Conservation (phyloP, 2,329 filamentous ascomycete genomes). For the Acrocalymma vagum region DNA sequence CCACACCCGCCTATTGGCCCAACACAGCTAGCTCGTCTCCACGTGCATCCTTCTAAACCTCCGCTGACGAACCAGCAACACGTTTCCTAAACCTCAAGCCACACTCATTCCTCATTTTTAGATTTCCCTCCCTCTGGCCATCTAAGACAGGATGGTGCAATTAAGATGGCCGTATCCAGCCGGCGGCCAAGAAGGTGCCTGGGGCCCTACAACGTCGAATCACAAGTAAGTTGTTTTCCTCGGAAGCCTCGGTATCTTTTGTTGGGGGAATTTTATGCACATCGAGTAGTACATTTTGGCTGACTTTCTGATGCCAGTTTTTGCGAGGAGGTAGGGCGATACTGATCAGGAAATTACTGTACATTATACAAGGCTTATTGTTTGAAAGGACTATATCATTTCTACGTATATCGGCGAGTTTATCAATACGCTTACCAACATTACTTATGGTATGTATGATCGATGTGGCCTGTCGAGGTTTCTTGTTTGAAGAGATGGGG, state of each 20-base stretch:
- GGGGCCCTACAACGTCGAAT: conserved; percentile 40
- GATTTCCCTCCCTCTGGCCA: too few relatives aligned
- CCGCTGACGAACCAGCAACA: too few relatives aligned
- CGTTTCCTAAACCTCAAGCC: too few relatives aligned
- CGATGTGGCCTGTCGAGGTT: too few relatives aligned
- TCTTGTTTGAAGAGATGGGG: conserved; percentile 1
- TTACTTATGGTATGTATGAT: conserved; percentile 56
- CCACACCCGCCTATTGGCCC: too few relatives aligned
- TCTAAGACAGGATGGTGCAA: too few relatives aligned
- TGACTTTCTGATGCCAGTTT: conserved; percentile 38
- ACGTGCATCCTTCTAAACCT: too few relatives aligned
- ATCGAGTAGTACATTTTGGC: conserved; percentile 2
- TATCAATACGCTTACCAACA: conserved; percentile 62
- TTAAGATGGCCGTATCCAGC: conserved; percentile 35
- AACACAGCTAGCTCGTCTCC: too few relatives aligned
- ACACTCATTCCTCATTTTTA: too few relatives aligned
- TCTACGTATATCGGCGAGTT: conserved; percentile 63
- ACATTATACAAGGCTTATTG: conserved; percentile 3
- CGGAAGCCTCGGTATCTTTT: conserved; percentile 11
- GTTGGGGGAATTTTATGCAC: conserved; percentile 2
- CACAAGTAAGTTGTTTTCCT: conserved; percentile 42
- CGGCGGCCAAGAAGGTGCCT: conserved; percentile 27
- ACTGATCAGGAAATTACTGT: background rate
- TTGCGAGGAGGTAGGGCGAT: conserved; percentile 46
- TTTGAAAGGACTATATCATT: conserved; percentile 61